Conservation (phyloP, 768 basidiomycete species). For the Kwoniella sp. region DNA sequence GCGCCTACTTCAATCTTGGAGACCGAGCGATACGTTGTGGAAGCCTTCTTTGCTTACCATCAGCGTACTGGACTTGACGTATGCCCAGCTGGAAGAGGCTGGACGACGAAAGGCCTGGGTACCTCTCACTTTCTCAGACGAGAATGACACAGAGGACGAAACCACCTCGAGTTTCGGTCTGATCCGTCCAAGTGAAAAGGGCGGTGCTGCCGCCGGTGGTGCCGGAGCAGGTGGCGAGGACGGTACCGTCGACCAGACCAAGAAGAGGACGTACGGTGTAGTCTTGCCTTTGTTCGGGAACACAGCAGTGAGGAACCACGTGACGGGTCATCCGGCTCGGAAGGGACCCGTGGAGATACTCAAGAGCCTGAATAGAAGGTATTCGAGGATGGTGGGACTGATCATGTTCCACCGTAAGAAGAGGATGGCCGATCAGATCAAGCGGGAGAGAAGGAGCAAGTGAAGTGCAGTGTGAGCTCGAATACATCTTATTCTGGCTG, state of each 20-base stretch:
- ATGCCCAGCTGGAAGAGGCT: constrained; percentile 37
- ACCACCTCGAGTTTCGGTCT: too few species aligned
- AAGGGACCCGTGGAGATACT: constrained; percentile 39
- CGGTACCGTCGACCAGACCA: not conserved
- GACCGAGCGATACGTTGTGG: constrained; percentile 48
- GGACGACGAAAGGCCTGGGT: constrained; percentile 28
- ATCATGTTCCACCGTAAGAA: constrained; percentile 52
- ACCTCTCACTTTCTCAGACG: constrained; percentile 28
- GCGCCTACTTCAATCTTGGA: constrained; percentile 28
- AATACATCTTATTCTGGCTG: too few species aligned
- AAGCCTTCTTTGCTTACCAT: constrained; percentile 43
- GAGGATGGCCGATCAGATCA: constrained; percentile 15
- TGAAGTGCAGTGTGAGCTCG: not conserved
- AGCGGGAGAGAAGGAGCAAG: constrained; percentile 4
- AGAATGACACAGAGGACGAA: constrained; percentile 28
- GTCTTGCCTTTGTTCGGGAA: constrained; percentile 30
- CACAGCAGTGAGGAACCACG: constrained; percentile 22
- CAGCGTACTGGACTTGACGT: constrained; percentile 42
- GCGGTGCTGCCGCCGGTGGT: not conserved
- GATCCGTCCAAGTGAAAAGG: not conserved
- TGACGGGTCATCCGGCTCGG: constrained; percentile 25
- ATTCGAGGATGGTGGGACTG: constrained; percentile 41
- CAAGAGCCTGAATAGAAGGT: constrained; percentile 44
- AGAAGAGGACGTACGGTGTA: constrained; percentile 20
- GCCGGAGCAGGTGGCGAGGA: constrained; percentile 6